Percentiles rank a stretch among this genome's conserved stretches.
These are phyloP conservation scores for Ophiostoma sp. DNA, from an alignment of 2,329 filamentous ascomycete genomes.

Conservation along the genomic window DNA sequence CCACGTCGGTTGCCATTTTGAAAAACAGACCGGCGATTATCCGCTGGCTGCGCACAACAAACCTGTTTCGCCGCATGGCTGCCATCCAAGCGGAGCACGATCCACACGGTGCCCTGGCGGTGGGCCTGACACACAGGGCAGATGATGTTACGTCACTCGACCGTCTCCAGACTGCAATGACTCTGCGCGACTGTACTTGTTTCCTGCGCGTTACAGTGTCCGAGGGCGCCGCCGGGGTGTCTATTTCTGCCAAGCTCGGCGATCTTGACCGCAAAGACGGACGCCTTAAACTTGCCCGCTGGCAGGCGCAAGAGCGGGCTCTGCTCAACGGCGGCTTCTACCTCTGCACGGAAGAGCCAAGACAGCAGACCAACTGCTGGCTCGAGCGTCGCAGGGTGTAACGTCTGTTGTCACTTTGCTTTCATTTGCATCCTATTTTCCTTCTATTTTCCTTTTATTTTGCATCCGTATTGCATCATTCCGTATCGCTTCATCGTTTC, in stretches of 20 bases:
- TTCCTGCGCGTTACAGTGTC: constrained; percentile 54
- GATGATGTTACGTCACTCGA: constrained; percentile 32
- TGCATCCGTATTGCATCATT: background rate
- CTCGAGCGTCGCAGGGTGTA: constrained; percentile 24
- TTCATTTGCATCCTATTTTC: background rate
- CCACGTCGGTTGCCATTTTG: background rate
- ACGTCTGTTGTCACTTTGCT: background rate
- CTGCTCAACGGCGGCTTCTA: constrained; percentile 69
- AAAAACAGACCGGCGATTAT: constrained; percentile 34
- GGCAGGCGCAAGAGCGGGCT: constrained; percentile 57
- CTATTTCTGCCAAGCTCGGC: constrained; percentile 57
- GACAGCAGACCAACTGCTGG: constrained; percentile 30
- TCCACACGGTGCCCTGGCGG: constrained; percentile 23
- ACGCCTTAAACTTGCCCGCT: constrained; percentile 61
- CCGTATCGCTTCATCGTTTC: background rate
- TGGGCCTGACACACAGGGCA: constrained; percentile 2
- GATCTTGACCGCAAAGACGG: constrained; percentile 74
- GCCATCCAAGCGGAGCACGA: constrained; percentile 35
- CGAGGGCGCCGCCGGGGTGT: constrained; percentile 45
- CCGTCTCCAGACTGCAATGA: constrained; percentile 67
- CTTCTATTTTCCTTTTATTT: background rate
- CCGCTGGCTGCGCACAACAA: constrained; percentile 37
- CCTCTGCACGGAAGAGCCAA: constrained; percentile 28
- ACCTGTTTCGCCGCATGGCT: constrained; percentile 42
- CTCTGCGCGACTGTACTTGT: constrained; percentile 71